Conservation (phyloP, 1,284 basidiomycete species). For the Agroathelia rolfsii region DNA sequence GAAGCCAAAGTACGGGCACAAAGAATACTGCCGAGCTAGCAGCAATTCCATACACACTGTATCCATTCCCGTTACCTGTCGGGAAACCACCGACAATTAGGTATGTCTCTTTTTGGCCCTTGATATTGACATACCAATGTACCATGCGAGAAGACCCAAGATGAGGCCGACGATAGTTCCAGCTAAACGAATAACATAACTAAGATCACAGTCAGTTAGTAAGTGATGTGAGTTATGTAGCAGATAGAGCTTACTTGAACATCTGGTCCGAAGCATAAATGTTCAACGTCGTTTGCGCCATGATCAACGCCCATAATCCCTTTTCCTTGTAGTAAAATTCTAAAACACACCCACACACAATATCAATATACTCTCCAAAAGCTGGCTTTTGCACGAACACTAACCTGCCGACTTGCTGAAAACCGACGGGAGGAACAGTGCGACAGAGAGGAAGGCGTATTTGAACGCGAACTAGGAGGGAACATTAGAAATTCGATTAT, state of each 20-base stretch:
- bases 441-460: conserved; percentile 42
- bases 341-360: conserved; percentile 10
- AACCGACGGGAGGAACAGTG: conserved; percentile 47
- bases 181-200: conserved; percentile 35
- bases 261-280: conserved; percentile 57
- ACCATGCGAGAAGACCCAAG: conserved; percentile 50
- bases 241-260: conserved; percentile 26
- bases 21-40: conserved; percentile 41
- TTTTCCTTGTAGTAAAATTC: conserved; percentile 35
- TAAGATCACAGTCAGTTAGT: too few species aligned
- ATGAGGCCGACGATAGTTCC: conserved; percentile 36
- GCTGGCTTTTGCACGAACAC: conserved; percentile 12
- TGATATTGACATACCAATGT: conserved; percentile 28
- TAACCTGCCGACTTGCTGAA: conserved; percentile 33
- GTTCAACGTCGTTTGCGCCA: conserved; percentile 56
- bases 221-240: conserved; percentile 5
- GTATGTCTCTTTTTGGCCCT: not conserved
- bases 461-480: conserved; percentile 41
- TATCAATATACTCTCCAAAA: too few species aligned
- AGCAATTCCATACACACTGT: conserved; percentile 46
- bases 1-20: conserved; percentile 43
- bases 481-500: conserved; percentile 1
- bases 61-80: conserved; percentile 37
- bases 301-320: conserved; percentile 49
- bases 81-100: not conserved